Conservation (phyloP, 768 basidiomycete genomes). For the Dioszegia aurantiaca region DNA sequence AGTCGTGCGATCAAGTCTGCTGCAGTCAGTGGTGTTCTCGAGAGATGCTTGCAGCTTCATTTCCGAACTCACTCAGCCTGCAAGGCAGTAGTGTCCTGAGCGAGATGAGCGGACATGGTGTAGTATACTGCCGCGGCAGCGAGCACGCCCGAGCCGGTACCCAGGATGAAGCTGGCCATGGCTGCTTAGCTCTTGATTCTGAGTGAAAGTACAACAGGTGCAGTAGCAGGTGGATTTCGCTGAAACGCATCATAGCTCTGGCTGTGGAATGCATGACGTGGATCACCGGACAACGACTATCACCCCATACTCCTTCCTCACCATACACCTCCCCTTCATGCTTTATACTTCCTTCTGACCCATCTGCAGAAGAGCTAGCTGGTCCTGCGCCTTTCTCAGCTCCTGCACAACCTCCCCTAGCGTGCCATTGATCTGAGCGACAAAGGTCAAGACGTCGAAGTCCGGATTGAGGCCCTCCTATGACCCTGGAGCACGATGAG, state of each 20-base stretch:
- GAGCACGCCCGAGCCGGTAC: constrained; percentile 39
- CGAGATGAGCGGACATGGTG: constrained; percentile 35
- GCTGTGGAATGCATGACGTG: background rate
- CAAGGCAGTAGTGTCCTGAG: constrained; percentile 22
- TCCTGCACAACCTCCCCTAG: background rate
- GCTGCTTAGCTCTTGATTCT: background rate
- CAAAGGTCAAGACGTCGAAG: background rate
- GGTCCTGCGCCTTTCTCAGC: background rate
- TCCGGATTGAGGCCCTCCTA: background rate
- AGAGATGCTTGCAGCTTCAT: too few relatives aligned
- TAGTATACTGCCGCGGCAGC: constrained; percentile 44
- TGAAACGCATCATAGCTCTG: too few relatives aligned
- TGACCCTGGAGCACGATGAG: background rate
- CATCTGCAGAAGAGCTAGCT: background rate
- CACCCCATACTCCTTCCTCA: background rate
- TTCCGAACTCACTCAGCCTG: constrained; percentile 44
- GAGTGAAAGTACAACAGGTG: too few relatives aligned
- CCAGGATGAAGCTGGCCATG: constrained; percentile 43
- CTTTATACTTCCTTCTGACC: background rate
- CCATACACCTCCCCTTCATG: background rate
- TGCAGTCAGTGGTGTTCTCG: constrained; percentile 6
- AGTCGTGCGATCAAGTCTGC: constrained; percentile 31
- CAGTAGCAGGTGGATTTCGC: too few relatives aligned
- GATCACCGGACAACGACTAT: background rate
- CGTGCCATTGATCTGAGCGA: background rate